These are phyloP conservation scores for Stellera chamaejasme DNA, from an alignment of 345 rosid species.

Conservation along the genomic window DNA sequence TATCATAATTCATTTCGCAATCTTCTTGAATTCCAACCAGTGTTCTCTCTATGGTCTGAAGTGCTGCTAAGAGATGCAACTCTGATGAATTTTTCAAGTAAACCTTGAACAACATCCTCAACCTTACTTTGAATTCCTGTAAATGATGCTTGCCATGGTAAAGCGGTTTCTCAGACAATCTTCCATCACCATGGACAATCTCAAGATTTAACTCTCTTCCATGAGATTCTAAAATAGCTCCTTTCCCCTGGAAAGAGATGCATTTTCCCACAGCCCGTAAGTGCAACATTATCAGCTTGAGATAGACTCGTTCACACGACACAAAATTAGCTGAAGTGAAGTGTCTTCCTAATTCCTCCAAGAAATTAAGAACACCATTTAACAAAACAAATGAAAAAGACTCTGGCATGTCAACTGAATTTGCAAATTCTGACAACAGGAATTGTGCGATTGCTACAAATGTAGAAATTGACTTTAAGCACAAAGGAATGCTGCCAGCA, in stretches of 20 bases:
- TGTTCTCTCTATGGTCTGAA: conserved; percentile 76
- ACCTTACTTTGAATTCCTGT: conserved; percentile 57
- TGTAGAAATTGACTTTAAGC: conserved; percentile 34
- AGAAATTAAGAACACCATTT: conserved; percentile 69
- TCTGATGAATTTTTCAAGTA: conserved; percentile 53
- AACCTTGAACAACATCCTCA: conserved; percentile 61
- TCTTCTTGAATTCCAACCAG: conserved; percentile 61
- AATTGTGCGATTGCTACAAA: conserved; percentile 39
- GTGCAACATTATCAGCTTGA: conserved; percentile 59
- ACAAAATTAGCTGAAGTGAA: conserved; percentile 38
- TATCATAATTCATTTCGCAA: conserved; percentile 30
- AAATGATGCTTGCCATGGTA: conserved; percentile 29
- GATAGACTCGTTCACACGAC: conserved; percentile 30
- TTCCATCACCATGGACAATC: conserved; percentile 23
- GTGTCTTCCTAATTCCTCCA: conserved; percentile 67
- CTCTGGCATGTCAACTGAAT: conserved; percentile 28
- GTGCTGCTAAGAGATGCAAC: conserved; percentile 53
- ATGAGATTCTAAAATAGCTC: conserved; percentile 63
- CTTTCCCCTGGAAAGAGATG: conserved; percentile 73
- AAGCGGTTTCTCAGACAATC: conserved; percentile 26
- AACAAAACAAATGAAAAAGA: conserved; percentile 61
- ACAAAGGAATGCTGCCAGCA: conserved; percentile 23
- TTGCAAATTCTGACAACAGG: conserved; percentile 52
- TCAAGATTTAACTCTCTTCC: conserved; percentile 59
- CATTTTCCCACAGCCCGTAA: conserved; percentile 74